phyloP scores from a whole-genome alignment of 2,329 filamentous ascomycete genomes.

The Tolypocladium album region DNA sequence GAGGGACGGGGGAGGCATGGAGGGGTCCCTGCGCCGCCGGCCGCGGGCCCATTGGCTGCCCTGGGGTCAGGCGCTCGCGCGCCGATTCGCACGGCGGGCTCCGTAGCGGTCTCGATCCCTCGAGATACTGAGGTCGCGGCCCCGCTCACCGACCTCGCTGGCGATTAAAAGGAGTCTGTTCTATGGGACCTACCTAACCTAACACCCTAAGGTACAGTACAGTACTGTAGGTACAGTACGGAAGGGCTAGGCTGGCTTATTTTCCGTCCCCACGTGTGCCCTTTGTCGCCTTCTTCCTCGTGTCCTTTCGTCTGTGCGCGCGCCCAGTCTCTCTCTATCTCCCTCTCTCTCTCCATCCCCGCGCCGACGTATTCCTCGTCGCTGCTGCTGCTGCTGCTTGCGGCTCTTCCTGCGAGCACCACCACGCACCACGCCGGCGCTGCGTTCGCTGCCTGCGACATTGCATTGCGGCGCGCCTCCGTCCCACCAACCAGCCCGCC shows the following conservation, averaged over 20 bases:
- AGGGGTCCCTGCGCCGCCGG: not conserved
- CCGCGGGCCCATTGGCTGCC: not conserved
- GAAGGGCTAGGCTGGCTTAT: too few relatives aligned
- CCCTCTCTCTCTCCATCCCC: not conserved
- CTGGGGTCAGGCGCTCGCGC: not conserved
- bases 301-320: not conserved
- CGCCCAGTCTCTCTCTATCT: too few relatives aligned
- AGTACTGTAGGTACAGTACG: too few relatives aligned
- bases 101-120: not conserved
- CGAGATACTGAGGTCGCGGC: not conserved
- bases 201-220: too few relatives aligned
- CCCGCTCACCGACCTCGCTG: not conserved
- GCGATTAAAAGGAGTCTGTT: not conserved
- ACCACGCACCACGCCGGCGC: not conserved
- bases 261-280: not conserved
- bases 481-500: not conserved
- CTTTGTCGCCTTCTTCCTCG: not conserved
- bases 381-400: not conserved
- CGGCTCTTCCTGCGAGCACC: not conserved
- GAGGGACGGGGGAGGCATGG: not conserved
- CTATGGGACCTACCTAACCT: too few relatives aligned
- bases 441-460: not conserved
- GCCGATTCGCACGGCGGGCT: not conserved
- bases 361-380: too few relatives aligned
- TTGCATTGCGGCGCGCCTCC: not conserved